These are phyloP conservation scores for Infundibulicybe gibba DNA, from an alignment of 768 basidiomycete species.

Conservation along the genomic window DNA sequence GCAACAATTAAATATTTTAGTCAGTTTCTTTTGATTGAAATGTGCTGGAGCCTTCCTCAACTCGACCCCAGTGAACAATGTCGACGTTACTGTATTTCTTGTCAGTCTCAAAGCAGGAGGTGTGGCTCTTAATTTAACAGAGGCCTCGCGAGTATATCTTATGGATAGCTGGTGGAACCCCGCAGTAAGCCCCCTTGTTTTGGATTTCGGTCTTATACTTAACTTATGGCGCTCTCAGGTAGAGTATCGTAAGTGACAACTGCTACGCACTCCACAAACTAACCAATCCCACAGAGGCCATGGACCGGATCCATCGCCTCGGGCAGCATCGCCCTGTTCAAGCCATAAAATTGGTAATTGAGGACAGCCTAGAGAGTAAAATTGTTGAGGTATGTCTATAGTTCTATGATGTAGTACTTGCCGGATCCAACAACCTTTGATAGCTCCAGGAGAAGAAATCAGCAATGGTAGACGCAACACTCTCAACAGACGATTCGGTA, in stretches of 20 bases:
- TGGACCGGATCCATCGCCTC: conserved; percentile 95
- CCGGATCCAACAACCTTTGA: neutral
- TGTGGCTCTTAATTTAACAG: conserved; percentile 85
- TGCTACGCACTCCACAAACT: no score
- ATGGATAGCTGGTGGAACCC: conserved; percentile 99
- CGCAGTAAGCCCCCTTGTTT: conserved; percentile 54
- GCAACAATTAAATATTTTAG: conserved; percentile 95
- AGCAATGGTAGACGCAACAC: conserved; percentile 89
- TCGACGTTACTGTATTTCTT: conserved; percentile 95
- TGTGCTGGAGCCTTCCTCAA: neutral
- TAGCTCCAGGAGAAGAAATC: conserved; percentile 96
- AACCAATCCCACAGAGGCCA: conserved; percentile 60
- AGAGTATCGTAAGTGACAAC: conserved; percentile 64
- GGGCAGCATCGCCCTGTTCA: conserved; percentile 92
- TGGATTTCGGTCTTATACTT: neutral
- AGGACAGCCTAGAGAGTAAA: conserved; percentile 94
- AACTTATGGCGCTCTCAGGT: conserved; percentile 35
- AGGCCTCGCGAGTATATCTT: conserved; percentile 90
- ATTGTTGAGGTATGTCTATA: conserved; percentile 69
- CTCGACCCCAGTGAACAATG: conserved; percentile 70
- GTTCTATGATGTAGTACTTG: neutral
- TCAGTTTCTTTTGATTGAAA: conserved; percentile 29
- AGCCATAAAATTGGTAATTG: conserved; percentile 90
- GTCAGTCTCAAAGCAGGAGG: conserved; percentile 96
- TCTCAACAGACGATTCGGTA: conserved; percentile 79